phyloP scores from a whole-genome alignment of 169 alveolate genomes.

The Pseudocohnilembus persalinus region DNA sequence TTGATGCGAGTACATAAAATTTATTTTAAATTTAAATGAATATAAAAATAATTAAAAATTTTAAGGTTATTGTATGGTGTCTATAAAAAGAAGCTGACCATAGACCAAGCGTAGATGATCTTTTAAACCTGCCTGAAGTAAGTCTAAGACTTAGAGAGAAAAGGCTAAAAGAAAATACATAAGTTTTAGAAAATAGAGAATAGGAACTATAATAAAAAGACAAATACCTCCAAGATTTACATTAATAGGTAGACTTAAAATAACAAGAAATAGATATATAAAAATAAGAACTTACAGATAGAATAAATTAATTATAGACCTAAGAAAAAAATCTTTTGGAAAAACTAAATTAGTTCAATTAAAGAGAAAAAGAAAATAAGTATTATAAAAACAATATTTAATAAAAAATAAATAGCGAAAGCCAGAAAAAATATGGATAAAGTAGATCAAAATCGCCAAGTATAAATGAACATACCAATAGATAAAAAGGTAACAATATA shows the following conservation, averaged over 20 bases:
- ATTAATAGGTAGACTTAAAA: slow-evolving; percentile 7
- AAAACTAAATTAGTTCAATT: no score
- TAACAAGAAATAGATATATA: background rate
- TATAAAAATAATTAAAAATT: no score
- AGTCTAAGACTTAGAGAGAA: slow-evolving; percentile 55
- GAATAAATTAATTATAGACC: background rate
- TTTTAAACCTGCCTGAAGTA: slow-evolving; percentile 55
- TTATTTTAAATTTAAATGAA: no score
- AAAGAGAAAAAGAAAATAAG: no score
- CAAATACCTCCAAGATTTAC: background rate
- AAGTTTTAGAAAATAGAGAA: slow-evolving; percentile 48
- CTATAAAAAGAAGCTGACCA: slow-evolving; percentile 52
- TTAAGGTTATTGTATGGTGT: slow-evolving; percentile 53
- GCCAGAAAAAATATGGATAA: no score
- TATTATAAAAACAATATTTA: no score
- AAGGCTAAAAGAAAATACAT: slow-evolving; percentile 49
- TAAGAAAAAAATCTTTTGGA: no score
- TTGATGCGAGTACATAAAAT: slow-evolving; percentile 34
- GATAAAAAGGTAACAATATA: no score
- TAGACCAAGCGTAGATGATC: slow-evolving; percentile 55
- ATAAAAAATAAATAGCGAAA: no score
- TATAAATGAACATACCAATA: no score
- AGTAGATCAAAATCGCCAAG: no score
- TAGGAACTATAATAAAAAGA: slow-evolving; percentile 39
- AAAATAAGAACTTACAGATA: background rate